These are phyloP conservation scores for Phytophthora cajani DNA, from an alignment of 352 stramenopile species.

Conservation along the genomic window DNA sequence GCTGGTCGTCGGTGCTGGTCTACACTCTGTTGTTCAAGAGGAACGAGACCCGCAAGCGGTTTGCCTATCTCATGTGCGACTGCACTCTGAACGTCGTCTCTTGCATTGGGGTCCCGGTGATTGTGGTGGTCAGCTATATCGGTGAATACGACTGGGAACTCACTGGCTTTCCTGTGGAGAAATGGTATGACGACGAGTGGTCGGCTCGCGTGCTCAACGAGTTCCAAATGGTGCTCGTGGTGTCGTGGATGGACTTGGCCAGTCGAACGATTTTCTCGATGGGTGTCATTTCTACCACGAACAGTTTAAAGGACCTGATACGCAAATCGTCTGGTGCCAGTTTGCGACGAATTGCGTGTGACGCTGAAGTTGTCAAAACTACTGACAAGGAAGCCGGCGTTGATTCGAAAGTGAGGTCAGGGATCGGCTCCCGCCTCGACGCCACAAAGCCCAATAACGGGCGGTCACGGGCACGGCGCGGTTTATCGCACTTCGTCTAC, in stretches of 20 bases:
- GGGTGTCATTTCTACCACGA: slow-evolving; percentile 25
- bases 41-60: slow-evolving; percentile 23
- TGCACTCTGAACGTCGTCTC: slow-evolving; percentile 28
- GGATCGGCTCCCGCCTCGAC: not conserved
- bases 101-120: slow-evolving; percentile 25
- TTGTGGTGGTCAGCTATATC: slow-evolving; percentile 26
- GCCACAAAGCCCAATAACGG: not conserved
- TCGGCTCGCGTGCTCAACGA: slow-evolving; percentile 31
- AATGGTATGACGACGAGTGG: slow-evolving; percentile 39
- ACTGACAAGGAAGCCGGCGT: not conserved
- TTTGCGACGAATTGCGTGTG: slow-evolving; percentile 17
- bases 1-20: slow-evolving; percentile 29
- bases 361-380: slow-evolving; percentile 1
- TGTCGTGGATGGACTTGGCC: slow-evolving; percentile 33
- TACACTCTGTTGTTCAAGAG: slow-evolving; percentile 23
- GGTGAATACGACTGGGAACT: slow-evolving; percentile 21
- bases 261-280: slow-evolving; percentile 32
- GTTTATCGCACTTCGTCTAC: slow-evolving; percentile 10
- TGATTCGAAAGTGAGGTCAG: not conserved
- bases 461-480: not conserved
- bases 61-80: slow-evolving; percentile 26
- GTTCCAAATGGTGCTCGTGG: slow-evolving; percentile 35
- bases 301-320: slow-evolving; percentile 32
- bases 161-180: slow-evolving; percentile 19
- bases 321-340: not conserved